These are phyloP conservation scores for Aspergillus ochraceoroseus DNA, from an alignment of 2,329 filamentous ascomycete species.

Conservation along the genomic window DNA sequence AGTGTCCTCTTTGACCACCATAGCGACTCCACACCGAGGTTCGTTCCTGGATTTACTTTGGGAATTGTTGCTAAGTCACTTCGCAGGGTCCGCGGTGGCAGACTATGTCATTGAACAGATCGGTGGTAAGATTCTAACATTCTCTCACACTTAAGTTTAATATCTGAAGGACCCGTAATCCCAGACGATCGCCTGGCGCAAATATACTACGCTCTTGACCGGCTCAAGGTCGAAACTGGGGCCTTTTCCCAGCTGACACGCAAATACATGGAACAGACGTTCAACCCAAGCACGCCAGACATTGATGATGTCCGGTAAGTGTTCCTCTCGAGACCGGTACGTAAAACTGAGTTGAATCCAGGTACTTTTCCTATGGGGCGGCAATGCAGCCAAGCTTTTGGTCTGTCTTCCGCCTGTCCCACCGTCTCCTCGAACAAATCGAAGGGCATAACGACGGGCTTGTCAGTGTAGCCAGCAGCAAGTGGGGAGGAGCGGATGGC, in stretches of 20 bases:
- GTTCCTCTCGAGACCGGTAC: not conserved
- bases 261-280: conserved; percentile 54
- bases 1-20: conserved; percentile 64
- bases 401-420: conserved; percentile 55
- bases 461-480: conserved; percentile 56
- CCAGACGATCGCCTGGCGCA: conserved; percentile 48
- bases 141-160: too few species aligned
- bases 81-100: conserved; percentile 54
- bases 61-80: conserved; percentile 13
- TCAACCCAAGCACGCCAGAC: conserved; percentile 57
- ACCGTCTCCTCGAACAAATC: conserved; percentile 49
- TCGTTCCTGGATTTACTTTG: not conserved
- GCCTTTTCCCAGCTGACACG: conserved; percentile 59
- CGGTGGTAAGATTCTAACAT: conserved; percentile 42
- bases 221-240: conserved; percentile 53
- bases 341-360: conserved; percentile 21
- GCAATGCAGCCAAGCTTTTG: conserved; percentile 52
- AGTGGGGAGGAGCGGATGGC: conserved; percentile 51
- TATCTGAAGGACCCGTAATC: too few species aligned
- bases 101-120: conserved; percentile 58
- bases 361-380: conserved; percentile 62
- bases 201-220: conserved; percentile 53
- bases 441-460: conserved; percentile 61
- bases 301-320: conserved; percentile 48
- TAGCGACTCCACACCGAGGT: conserved; percentile 58